Base-by-base conservation (phyloP, 495 filamentous ascomycete genomes). In the Podospora pseudocomata region DNA sequence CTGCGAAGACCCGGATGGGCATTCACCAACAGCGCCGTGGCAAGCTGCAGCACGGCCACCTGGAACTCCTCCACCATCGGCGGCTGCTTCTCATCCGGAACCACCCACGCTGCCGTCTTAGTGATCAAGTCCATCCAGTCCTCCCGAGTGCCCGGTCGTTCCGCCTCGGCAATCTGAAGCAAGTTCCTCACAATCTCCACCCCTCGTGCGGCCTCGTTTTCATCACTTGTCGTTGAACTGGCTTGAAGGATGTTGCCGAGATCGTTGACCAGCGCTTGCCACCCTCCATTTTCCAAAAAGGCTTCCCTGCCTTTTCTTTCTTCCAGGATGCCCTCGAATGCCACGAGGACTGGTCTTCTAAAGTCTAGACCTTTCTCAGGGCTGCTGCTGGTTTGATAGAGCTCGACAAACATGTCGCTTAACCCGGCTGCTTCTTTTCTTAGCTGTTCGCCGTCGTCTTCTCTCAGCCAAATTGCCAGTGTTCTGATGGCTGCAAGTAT, bases 381-480 rank as follows among this genome's bases (percentile, higher is more conserved):
- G 0, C 65, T 70, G 15, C 56, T 54, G 32, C 75, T 77, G 18
- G 55, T 65, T 18, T 70, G 76, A 73, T 89, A 90, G 6, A 90
- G 68, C 1, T 83, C 85, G 20, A 88, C 65, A 19, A 89, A 79
- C 71, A 89, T 81, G 70, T 90, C 88, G 66, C 79, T 80, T 39
- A 89, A 70, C 0, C 87, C 86, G 0, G 79, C 79, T 20, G 80
- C 82, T 70, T 90, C 87, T 39, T 74, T 74, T 5, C 85, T 71
- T 55, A 90, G 68, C 5, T 74, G 70, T n/a, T 85, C 81, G 60
- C 86, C 86, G 57, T 89, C 87, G 54, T 90, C 89, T 56, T 90
- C 86, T 16, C 84, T 80, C 18, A 90, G 74, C 86, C 88, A 90
- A 28, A 90, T 78, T 1, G 84, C 81, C 16, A 90, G 67, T 0